Conservation (phyloP, 73 alveolate genomes). For the Tetrahymena thermophila region DNA sequence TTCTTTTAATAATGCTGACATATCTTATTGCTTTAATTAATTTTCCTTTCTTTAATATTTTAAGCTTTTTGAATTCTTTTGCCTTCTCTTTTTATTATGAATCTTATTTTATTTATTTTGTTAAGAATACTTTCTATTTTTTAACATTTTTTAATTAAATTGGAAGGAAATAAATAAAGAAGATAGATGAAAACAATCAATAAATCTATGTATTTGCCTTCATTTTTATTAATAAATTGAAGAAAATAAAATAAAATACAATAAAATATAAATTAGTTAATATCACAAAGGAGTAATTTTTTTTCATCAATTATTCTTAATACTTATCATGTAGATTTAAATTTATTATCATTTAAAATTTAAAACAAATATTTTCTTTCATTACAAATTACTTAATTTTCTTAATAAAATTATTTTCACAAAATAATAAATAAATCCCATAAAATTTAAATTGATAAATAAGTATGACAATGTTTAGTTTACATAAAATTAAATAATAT, state of each 20-base stretch:
- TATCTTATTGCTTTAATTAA: background rate
- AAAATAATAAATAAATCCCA: too few species aligned
- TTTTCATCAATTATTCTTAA: too few species aligned
- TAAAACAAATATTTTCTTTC: too few species aligned
- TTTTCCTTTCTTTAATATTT: background rate
- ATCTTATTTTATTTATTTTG: background rate
- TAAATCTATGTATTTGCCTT: background rate
- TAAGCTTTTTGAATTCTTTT: background rate
- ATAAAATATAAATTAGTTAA: too few species aligned
- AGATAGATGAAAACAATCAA: background rate
- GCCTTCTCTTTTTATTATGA: background rate
- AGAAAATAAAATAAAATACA: background rate
- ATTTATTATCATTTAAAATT: too few species aligned
- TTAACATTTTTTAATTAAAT: background rate
- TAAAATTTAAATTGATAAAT: too few species aligned
- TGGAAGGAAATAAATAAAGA: background rate
- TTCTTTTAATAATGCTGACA: background rate
- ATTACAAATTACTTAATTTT: too few species aligned
- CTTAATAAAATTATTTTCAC: too few species aligned
- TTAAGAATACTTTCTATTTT: background rate
- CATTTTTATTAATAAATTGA: background rate
- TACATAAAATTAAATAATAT: too few species aligned
- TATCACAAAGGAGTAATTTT: background rate
- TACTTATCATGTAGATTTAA: background rate
- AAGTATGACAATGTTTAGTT: too few species aligned